phyloP scores from a whole-genome alignment of 192 early-diverging fungal genomes.

The Rhizophlyctis rosea region DNA sequence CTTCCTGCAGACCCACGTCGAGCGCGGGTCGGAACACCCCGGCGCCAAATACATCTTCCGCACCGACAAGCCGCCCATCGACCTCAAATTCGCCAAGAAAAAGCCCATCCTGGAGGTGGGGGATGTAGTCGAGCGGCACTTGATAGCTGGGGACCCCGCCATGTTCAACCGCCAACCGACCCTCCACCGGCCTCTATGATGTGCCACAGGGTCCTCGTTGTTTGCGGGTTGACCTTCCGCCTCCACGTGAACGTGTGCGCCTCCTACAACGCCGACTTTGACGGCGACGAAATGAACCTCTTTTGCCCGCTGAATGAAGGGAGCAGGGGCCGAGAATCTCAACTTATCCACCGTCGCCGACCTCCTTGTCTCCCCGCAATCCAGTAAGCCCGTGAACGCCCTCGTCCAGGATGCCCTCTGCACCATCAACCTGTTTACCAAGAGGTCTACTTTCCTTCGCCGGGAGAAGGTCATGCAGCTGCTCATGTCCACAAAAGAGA shows the following conservation, averaged over 20 bases:
- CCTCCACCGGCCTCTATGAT: conserved; percentile 10
- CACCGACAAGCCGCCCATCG: neutral
- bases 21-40: neutral
- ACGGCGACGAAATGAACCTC: conserved; percentile 20
- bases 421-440: neutral
- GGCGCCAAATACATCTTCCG: neutral
- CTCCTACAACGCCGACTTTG: conserved; percentile 17
- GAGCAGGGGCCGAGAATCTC: neutral
- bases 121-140: neutral
- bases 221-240: conserved; percentile 1
- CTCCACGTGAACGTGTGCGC: neutral
- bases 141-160: conserved; percentile 6
- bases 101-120: neutral
- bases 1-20: neutral
- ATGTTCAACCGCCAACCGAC: conserved; percentile 17
- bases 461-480: conserved; percentile 1
- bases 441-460: neutral
- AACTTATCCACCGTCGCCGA: neutral
- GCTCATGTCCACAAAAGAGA: conserved; percentile 57
- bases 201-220: neutral
- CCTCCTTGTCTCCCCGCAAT: neutral
- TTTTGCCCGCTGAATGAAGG: neutral
- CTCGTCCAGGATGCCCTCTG: conserved; percentile 5
- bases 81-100: neutral
- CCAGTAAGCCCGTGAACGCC: neutral